phyloP scores from a whole-genome alignment of 2,329 filamentous ascomycete genomes.

The Diaporthe citri region DNA sequence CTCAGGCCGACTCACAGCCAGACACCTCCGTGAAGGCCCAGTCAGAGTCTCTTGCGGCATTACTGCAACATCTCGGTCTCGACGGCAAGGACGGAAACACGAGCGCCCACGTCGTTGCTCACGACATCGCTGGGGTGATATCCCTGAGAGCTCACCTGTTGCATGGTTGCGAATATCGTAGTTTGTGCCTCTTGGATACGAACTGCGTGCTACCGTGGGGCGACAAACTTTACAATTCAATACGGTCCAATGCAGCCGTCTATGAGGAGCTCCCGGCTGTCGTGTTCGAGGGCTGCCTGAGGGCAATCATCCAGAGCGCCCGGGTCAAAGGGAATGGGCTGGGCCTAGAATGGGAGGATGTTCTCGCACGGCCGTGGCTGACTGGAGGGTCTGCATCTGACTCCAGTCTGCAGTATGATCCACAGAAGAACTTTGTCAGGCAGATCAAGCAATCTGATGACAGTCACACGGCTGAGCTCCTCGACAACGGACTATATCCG shows the following conservation, averaged over 20 bases:
- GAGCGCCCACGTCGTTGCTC: not conserved
- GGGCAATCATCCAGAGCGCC: slow-evolving; percentile 11
- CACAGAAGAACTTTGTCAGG: slow-evolving; percentile 9
- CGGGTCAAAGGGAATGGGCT: not conserved
- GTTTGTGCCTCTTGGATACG: slow-evolving; percentile 4
- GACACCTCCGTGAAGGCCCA: slow-evolving; percentile 13
- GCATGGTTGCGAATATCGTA: slow-evolving; percentile 14
- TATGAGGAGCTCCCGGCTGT: not conserved
- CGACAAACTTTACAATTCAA: not conserved
- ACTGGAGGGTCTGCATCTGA: not conserved
- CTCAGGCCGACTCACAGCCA: not conserved
- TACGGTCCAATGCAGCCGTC: not conserved
- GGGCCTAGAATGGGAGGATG: not conserved
- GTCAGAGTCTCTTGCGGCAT: not conserved
- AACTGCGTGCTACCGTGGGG: slow-evolving; percentile 19
- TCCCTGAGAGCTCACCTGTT: not conserved
- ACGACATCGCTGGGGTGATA: slow-evolving; percentile 19
- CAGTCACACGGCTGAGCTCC: not conserved
- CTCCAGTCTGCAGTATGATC: not conserved
- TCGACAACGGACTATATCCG: not conserved
- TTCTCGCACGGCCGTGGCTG: slow-evolving; percentile 1
- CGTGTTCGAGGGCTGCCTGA: slow-evolving; percentile 11
- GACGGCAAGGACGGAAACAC: not conserved
- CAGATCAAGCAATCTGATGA: slow-evolving; percentile 7
- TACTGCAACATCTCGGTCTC: not conserved